Evolutionary conservation across 345 rosid genomes (phyloP).

Genomic region (Excoecaria cochinchinensis): DNA sequence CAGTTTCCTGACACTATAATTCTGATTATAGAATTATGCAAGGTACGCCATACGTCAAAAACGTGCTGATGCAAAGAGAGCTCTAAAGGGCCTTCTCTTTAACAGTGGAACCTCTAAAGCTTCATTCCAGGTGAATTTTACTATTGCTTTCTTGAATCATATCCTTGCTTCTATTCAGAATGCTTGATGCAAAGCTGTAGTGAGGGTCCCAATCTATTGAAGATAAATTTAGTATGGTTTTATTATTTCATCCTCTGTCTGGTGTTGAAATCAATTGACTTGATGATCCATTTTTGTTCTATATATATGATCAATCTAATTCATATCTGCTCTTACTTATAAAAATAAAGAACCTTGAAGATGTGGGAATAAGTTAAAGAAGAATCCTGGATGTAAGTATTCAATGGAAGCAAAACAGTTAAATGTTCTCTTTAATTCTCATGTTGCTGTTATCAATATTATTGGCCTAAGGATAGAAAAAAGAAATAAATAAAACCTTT

Average conservation of each 20-base stretch:
- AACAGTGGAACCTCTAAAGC: slow-evolving; percentile 28
- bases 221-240: not conserved
- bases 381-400: not conserved
- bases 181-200: not conserved
- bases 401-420: not conserved
- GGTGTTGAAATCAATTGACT: not conserved
- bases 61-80: slow-evolving; percentile 54
- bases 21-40: slow-evolving; percentile 37
- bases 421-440: not conserved
- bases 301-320: not conserved
- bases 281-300: not conserved
- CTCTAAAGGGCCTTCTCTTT: slow-evolving; percentile 47
- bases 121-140: slow-evolving; percentile 40
- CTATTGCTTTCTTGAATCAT: not conserved
- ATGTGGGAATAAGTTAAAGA: not conserved
- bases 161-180: not conserved
- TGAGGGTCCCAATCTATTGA: not conserved
- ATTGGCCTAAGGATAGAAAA: not conserved
- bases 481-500: not conserved
- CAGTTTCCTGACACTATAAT: slow-evolving; percentile 21
- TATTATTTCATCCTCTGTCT: not conserved
- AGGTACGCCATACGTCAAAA: slow-evolving; percentile 52
- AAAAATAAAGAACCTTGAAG: not conserved
- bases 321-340: not conserved
- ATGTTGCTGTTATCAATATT: not conserved